Base-by-base conservation (phyloP, 2,329 filamentous ascomycete genomes). In the Westerdykella ornata region DNA sequence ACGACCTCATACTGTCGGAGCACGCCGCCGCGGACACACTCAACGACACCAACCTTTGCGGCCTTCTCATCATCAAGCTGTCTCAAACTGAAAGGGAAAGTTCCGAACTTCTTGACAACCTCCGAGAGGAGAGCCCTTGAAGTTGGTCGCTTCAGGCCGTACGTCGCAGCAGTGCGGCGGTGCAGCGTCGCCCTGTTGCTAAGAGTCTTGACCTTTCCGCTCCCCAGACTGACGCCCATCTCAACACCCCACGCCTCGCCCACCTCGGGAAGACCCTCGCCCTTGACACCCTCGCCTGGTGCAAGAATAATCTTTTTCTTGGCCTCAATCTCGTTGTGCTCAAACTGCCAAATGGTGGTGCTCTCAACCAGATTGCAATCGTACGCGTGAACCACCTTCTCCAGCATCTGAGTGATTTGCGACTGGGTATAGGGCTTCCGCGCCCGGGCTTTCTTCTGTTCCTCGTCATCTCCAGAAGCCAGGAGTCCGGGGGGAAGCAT, bases 241-340 rank as follows among this genome's bases (percentile, higher is more conserved):
- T 98, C 92, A 41, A 98, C 87, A 69, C 92, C 92, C 92, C 92
- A 98, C 47, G 94, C 89, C 67, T 98, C 92, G 53, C 87, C 84
- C 43, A 94, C 72, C 62, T 94, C 90, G 43, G 92, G 85, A 43
- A 81, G 69, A 61, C 92, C 92, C 47, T 98, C 92, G 43, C 90
- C 90, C 74, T 88, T 94, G 63, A 85, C 81, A 52, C 87, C 87
- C 60, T 96, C 88, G 38, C 82, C 79, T 26, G 88, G 85, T 17
- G 88, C 78, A 43, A 98, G 75, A 53, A 98, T 92, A 62, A 98
- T 95, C 81, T 96, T 97, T 82, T 96, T 96, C 76, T 84, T 82
- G 59, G 86, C 85, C 74, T 98, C 92, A 51, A 98, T 97, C 70
- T 98, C 92, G 70, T 97, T 95, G 67, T 86, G 85, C 63, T 88